Conservation (phyloP, 78 protist species). For the Dictyostelium citrinum region DNA sequence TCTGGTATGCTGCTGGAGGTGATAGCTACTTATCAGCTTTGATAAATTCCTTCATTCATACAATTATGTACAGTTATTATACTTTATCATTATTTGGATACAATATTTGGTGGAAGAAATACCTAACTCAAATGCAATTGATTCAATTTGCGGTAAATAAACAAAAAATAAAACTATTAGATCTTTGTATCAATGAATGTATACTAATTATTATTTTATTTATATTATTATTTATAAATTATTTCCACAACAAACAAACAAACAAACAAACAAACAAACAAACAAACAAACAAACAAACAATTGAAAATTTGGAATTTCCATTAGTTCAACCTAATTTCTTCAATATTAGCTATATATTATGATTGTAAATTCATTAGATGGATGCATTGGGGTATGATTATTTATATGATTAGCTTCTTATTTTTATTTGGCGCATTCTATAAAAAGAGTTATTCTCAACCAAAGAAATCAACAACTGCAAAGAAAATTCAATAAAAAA, state of each 20-base stretch:
- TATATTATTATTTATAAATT: too few species aligned
- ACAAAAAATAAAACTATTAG: too few species aligned
- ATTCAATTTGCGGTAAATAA: slow-evolving; percentile 44
- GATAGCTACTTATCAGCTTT: slow-evolving; percentile 59
- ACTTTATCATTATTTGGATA: slow-evolving; percentile 21
- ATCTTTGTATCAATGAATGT: too few species aligned
- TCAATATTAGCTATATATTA: neutral
- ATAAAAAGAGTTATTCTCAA: slow-evolving; percentile 18
- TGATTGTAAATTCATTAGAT: slow-evolving; percentile 39
- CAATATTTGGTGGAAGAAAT: slow-evolving; percentile 78
- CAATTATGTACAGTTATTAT: slow-evolving; percentile 81
- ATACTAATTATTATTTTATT: too few species aligned
- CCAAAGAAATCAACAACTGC: neutral
- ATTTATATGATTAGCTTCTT: slow-evolving; percentile 71
- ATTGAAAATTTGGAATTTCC: too few species aligned
- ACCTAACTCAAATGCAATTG: slow-evolving; percentile 81
- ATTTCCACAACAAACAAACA: too few species aligned
- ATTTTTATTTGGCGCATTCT: slow-evolving; percentile 69
- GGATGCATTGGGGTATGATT: slow-evolving; percentile 69
- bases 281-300: too few species aligned
- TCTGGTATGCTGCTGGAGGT: slow-evolving; percentile 77
- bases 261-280: too few species aligned
- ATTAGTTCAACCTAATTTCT: neutral
- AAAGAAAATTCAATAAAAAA: neutral
- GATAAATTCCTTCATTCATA: slow-evolving; percentile 70